Conservation (phyloP, 768 basidiomycete species). For the Kondoa subrosea region DNA sequence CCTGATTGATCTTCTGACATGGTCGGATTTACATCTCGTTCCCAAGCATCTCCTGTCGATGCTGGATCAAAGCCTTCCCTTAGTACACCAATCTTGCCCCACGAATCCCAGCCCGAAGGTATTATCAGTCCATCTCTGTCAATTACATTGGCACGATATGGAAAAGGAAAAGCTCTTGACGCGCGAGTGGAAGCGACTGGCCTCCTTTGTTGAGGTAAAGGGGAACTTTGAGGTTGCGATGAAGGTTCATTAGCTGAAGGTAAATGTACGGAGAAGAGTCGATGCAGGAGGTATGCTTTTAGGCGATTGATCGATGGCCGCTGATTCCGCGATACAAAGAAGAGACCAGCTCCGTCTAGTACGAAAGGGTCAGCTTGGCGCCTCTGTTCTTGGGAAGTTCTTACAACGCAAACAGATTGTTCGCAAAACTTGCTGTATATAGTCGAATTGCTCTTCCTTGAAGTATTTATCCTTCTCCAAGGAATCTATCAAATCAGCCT, state of each 20-base stretch:
- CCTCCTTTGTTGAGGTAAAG: conserved; percentile 25
- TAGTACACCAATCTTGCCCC: conserved; percentile 83
- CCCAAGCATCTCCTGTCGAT: conserved; percentile 62
- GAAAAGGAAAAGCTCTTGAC: conserved; percentile 71
- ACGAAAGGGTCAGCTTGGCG: background rate
- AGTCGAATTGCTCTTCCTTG: conserved; percentile 82
- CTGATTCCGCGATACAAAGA: conserved; percentile 64
- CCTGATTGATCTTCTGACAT: background rate
- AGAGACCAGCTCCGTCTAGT: conserved; percentile 74
- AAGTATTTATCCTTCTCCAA: conserved; percentile 27
- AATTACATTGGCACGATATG: conserved; percentile 69
- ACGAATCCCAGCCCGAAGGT: conserved; percentile 93
- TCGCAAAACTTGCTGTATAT: conserved; percentile 83
- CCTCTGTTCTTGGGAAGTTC: conserved; percentile 30
- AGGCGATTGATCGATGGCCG: conserved; percentile 59
- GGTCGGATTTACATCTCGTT: conserved; percentile 38
- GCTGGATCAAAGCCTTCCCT: conserved; percentile 81
- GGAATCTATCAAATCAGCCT: conserved; percentile 25
- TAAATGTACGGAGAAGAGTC: conserved; percentile 43
- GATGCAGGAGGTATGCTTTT: conserved; percentile 65
- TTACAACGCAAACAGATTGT: conserved; percentile 81
- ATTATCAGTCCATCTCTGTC: conserved; percentile 84
- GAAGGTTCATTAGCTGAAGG: too few species aligned
- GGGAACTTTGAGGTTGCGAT: background rate
- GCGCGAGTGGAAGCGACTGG: conserved; percentile 39